Conservation (phyloP, 768 basidiomycete species). For the Arthromyces matolae region DNA sequence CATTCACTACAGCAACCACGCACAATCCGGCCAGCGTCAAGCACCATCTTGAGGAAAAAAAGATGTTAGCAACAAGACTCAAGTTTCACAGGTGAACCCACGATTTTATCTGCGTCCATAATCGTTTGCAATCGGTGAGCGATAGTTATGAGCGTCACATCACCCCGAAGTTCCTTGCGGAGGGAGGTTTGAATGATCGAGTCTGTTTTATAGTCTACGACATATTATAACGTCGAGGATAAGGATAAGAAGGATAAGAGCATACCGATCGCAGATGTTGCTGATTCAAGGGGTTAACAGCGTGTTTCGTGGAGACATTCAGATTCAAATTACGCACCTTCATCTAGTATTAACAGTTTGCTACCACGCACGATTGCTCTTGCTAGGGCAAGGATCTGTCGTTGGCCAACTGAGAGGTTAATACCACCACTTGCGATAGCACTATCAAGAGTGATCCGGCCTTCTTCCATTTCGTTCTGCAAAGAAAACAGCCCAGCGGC, state of each 20-base stretch:
- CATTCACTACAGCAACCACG: conserved; percentile 9
- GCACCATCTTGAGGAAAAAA: conserved; percentile 41
- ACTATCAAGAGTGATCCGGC: conserved; percentile 46
- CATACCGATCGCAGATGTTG: conserved; percentile 48
- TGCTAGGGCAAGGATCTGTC: conserved; percentile 67
- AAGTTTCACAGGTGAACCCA: conserved; percentile 22
- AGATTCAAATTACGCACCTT: conserved; percentile 35
- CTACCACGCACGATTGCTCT: conserved; percentile 57
- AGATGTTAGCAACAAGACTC: conserved; percentile 1
- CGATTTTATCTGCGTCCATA: conserved; percentile 60
- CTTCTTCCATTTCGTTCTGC: conserved; percentile 41
- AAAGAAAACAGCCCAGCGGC: conserved; percentile 39
- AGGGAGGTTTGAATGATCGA: conserved; percentile 68
- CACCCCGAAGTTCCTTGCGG: conserved; percentile 55
- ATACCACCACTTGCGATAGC: conserved; percentile 50
- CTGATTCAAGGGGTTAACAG: conserved; percentile 26
- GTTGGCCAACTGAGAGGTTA: conserved; percentile 75
- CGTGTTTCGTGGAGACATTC: conserved; percentile 28
- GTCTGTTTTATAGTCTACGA: conserved; percentile 59
- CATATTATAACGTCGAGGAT: background rate
- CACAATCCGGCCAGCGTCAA: conserved; percentile 55
- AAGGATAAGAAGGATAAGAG: background rate
- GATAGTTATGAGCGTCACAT: conserved; percentile 61
- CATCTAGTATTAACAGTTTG: conserved; percentile 60
- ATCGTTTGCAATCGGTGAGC: conserved; percentile 71